Evolutionary conservation across 2,329 filamentous ascomycete species (phyloP), one percentile per base, ranked within the genome.

Genomic region (Paramyrothecium sp.): DNA sequence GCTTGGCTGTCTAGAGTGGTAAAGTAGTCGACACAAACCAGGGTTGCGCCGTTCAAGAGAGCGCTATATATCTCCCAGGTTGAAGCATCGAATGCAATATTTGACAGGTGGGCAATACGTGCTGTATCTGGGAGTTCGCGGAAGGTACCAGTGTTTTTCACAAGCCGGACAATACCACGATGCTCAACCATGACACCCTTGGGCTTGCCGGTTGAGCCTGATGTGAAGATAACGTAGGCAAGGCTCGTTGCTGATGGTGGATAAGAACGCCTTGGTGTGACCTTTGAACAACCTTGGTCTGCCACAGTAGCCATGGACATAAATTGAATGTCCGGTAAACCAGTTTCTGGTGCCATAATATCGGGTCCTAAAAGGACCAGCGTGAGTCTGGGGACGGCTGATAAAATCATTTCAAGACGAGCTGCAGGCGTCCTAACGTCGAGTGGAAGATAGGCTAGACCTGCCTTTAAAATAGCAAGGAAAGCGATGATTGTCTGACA

Each of bases 181-280:
- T 53, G 60, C 22, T 62, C 60, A 3, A 61, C 41, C 59, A 62
- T 61, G 20, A 62, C 60, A 7, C 60, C 60, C 49, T 62, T 62
- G 3, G 56, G 56, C 12, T 51, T 20, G 16, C 55, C 55, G 12
- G 55, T 57, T 5, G 56, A 57, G 20, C 56, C 56, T 11, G 52
- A 54, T 3, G 56, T 54, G 34, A 54, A 57, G 21, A 57, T 48
- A 7, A 51, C 56, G 48, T 54, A 54, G 2, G 56, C 56, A 19
- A 57, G 47, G 21, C 38, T 54, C n/a, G n/a, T 54, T 34, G 52
- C 19, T 20, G 56, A 47, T n/a, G 13, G 38, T 4, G 13, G n/a
- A 19, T 7, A 12, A 16, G 26, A 47, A 13, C 10, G 13, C n/a
- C n/a, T 54, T 51, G n/a, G 20, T 10, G 51, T 7, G 21, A 41